Percentiles rank a stretch among this genome's conserved stretches.
phyloP scores from a whole-genome alignment of 108 stramenopile genomes.

The Fragilaria crotonensis region DNA sequence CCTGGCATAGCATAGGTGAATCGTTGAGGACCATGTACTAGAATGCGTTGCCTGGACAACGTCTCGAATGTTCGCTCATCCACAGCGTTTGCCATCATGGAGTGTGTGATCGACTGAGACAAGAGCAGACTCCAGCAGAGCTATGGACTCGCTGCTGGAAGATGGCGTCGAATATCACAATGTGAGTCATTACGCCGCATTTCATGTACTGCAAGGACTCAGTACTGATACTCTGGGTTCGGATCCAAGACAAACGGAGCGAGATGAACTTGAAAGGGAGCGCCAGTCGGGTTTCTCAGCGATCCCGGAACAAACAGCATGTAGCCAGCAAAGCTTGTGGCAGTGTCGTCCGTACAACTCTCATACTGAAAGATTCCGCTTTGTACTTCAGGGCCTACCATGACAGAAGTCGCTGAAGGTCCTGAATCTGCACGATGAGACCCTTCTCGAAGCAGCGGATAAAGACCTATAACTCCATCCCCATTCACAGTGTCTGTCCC shows the following conservation, averaged over 20 bases:
- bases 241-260: conserved; percentile 12
- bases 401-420: background rate
- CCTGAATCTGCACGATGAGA: conserved; percentile 17
- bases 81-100: too few species aligned
- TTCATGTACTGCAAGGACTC: too few species aligned
- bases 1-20: too few species aligned
- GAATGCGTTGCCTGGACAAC: too few species aligned
- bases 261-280: conserved; percentile 11
- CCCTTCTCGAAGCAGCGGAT: conserved; percentile 41
- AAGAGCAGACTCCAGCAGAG: too few species aligned
- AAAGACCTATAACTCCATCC: conserved; percentile 46
- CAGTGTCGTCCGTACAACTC: conserved; percentile 13
- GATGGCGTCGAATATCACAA: too few species aligned
- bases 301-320: conserved; percentile 19
- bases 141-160: too few species aligned
- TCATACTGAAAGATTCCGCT: conserved; percentile 22
- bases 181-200: too few species aligned
- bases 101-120: too few species aligned
- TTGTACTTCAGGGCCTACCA: background rate
- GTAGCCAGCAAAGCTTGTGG: conserved; percentile 12
- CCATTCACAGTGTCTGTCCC: conserved; percentile 24
- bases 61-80: too few species aligned
- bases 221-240: conserved; percentile 8
- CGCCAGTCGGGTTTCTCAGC: conserved; percentile 12
- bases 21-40: too few species aligned